phyloP scores from a whole-genome alignment of 805 yeast species.

The Sugiyamaella americana region DNA sequence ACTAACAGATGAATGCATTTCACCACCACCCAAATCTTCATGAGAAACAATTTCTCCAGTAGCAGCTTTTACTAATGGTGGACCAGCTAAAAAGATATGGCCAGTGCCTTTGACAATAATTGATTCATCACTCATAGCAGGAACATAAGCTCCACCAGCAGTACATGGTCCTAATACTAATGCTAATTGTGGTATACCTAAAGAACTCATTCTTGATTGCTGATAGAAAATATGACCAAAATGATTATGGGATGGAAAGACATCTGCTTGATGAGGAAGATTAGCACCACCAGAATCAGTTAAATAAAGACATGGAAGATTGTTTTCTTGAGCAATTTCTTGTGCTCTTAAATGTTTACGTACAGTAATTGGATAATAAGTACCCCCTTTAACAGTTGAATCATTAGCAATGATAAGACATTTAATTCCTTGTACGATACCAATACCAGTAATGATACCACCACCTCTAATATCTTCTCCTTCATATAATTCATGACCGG shows the following conservation, averaged over 20 bases:
- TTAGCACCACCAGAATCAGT: conserved; percentile 32
- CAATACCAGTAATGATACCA: conserved; percentile 31
- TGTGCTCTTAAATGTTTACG: conserved; percentile 31
- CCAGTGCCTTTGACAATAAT: conserved; percentile 30
- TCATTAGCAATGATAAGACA: conserved; percentile 31
- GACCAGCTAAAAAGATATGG: conserved; percentile 32
- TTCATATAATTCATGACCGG: conserved; percentile 29
- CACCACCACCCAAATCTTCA: conserved; percentile 32
- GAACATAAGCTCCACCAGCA: conserved; percentile 34
- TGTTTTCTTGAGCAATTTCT: conserved; percentile 29
- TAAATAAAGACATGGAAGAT: conserved; percentile 29
- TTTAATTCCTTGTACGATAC: conserved; percentile 27
- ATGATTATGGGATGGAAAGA: conserved; percentile 31
- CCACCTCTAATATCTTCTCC: conserved; percentile 30
- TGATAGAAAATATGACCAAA: conserved; percentile 31
- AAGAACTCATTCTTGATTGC: conserved; percentile 29
- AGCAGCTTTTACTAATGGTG: conserved; percentile 32
- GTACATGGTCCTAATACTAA: conserved; percentile 32
- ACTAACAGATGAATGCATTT: conserved; percentile 28
- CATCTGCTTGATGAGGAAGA: conserved; percentile 32
- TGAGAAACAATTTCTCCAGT: conserved; percentile 31
- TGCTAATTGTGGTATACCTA: conserved; percentile 29
- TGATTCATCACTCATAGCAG: conserved; percentile 32
- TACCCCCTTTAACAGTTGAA: conserved; percentile 31
- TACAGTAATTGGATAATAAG: conserved; percentile 32